Evolutionary conservation across 169 alveolate species (phyloP).

Genomic region (Cryptosporidium andersoni): DNA sequence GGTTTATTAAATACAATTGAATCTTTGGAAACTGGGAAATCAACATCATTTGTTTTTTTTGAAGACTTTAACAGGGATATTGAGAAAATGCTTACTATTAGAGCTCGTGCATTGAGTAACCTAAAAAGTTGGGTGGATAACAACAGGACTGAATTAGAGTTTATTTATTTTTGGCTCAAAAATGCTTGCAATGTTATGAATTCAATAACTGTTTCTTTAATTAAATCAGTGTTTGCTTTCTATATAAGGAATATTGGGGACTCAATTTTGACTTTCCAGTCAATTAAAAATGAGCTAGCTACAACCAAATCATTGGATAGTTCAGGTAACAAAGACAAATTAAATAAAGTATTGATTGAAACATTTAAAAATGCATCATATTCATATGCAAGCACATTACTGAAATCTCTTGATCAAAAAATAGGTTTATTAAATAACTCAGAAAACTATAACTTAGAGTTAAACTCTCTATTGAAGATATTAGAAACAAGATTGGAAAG

Average conservation of each 20-base stretch:
- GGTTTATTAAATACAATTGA: slow-evolving; percentile 24
- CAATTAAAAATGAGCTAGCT: not conserved
- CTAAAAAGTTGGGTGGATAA: slow-evolving; percentile 14
- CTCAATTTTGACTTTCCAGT: slow-evolving; percentile 2
- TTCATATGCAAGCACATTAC: too few species aligned
- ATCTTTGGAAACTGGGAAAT: slow-evolving; percentile 20
- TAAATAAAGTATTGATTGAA: slow-evolving; percentile 1
- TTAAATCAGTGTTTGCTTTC: slow-evolving; percentile 35
- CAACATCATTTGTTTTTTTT: slow-evolving; percentile 3
- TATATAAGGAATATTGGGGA: slow-evolving; percentile 22
- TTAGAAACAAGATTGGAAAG: not conserved
- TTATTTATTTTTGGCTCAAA: slow-evolving; percentile 33
- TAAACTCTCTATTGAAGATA: not conserved
- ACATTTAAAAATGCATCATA: not conserved
- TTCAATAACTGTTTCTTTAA: not conserved
- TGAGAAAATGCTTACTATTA: not conserved
- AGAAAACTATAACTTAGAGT: too few species aligned
- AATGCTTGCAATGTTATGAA: not conserved
- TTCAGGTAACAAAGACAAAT: not conserved
- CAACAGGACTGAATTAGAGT: slow-evolving; percentile 8
- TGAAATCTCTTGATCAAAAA: too few species aligned
- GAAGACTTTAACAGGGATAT: slow-evolving; percentile 43
- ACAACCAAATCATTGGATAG: not conserved
- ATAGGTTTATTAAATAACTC: too few species aligned
- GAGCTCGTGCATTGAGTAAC: not conserved